A percentile compares a stretch with the other conserved stretches of the same genome.
Conservation (phyloP, 495 filamentous ascomycete genomes). For the Hyaloscypha bicolor region DNA sequence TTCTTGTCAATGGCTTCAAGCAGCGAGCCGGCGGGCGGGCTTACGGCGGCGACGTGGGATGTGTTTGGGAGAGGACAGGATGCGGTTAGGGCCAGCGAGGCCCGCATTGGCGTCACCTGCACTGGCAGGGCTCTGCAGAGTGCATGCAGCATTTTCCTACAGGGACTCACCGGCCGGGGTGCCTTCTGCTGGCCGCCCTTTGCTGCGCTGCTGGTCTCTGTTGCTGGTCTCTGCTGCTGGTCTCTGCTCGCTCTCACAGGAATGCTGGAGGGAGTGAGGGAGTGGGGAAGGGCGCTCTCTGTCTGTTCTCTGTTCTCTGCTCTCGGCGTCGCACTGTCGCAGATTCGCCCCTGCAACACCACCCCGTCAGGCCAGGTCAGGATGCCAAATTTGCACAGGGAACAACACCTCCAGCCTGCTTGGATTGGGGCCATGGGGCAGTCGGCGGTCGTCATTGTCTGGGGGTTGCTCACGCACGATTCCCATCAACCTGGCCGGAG, state of each 20-base stretch:
- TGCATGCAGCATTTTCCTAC: conserved; percentile 6
- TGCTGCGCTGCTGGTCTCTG: background rate
- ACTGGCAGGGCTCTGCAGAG: conserved; percentile 13
- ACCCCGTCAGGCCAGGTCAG: background rate
- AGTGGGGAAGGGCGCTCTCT: background rate
- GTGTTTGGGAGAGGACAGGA: conserved; percentile 18
- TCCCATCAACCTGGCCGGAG: conserved; percentile 1
- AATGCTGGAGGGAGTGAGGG: background rate
- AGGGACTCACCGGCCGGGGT: background rate
- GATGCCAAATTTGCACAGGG: conserved; percentile 1
- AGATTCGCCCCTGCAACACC: conserved; percentile 8
- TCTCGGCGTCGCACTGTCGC: conserved; percentile 1
- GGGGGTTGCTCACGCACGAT: background rate
- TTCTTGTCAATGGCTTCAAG: background rate
- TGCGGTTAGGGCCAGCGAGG: conserved; percentile 14
- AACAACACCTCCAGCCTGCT: background rate
- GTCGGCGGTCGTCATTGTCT: background rate
- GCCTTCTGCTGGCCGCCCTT: background rate
- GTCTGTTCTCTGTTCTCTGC: background rate
- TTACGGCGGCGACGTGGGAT: conserved; percentile 27
- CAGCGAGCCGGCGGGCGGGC: background rate
- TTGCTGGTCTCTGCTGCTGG: background rate
- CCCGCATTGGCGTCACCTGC: conserved; percentile 15
- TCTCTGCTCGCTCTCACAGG: background rate
- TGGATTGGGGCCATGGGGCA: too few relatives aligned